Conservation (phyloP, 768 basidiomycete genomes). For the Piloderma croceum region DNA sequence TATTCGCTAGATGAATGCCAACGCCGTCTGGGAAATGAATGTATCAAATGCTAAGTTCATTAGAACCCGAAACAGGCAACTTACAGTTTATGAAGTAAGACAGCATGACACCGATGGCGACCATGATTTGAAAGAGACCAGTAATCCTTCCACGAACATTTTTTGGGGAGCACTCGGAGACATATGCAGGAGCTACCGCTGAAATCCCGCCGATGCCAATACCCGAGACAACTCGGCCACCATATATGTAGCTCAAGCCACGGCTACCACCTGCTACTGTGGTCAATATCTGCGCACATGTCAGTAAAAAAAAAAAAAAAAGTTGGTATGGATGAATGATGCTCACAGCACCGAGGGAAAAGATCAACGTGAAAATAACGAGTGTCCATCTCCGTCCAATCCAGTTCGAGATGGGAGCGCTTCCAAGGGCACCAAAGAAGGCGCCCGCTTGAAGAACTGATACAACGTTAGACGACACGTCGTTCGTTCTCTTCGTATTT, state of each 20-base stretch:
- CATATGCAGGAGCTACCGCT: constrained; percentile 80
- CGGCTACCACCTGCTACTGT: constrained; percentile 55
- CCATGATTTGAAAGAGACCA: constrained; percentile 84
- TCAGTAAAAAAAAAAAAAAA: neutral
- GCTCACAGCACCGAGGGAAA: constrained; percentile 66
- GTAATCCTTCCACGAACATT: constrained; percentile 82
- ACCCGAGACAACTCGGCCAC: constrained; percentile 75
- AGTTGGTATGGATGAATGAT: neutral
- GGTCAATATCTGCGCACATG: constrained; percentile 50
- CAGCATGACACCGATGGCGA: constrained; percentile 79
- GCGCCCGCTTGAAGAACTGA: constrained; percentile 84
- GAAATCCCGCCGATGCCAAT: constrained; percentile 80
- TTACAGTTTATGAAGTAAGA: constrained; percentile 77
- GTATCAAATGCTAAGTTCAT: neutral
- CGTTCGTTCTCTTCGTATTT: constrained; percentile 39
- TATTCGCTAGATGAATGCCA: constrained; percentile 42
- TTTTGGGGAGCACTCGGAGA: constrained; percentile 84
- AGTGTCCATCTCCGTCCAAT: constrained; percentile 60
- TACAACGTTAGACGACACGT: constrained; percentile 77
- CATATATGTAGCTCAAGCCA: constrained; percentile 68
- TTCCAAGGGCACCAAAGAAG: constrained; percentile 80
- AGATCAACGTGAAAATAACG: constrained; percentile 55
- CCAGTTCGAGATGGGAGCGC: constrained; percentile 52
- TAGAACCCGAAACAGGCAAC: constrained; percentile 23
- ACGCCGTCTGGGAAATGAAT: constrained; percentile 40